These are phyloP conservation scores for Spizellomyces punctatus DNA, from an alignment of 192 early-diverging fungal species.

Conservation along the genomic window DNA sequence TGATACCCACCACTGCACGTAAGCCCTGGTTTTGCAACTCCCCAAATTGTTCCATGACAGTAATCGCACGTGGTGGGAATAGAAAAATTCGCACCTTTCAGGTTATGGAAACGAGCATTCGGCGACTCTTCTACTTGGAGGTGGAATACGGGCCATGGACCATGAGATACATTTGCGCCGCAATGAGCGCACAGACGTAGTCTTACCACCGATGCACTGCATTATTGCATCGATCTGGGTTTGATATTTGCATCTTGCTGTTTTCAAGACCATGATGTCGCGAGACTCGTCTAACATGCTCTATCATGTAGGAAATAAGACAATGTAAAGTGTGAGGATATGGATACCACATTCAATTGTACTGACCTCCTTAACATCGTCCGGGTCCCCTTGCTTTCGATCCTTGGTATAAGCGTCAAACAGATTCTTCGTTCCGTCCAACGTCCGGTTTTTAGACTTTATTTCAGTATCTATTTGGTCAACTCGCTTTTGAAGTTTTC, in stretches of 20 bases:
- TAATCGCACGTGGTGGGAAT: conserved; percentile 78
- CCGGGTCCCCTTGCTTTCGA: conserved; percentile 56
- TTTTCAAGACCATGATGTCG: conserved; percentile 54
- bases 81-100: conserved; percentile 69
- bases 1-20: conserved; percentile 56
- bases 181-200: too few relatives aligned
- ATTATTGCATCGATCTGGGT: conserved; percentile 68
- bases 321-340: neutral
- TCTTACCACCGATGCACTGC: conserved; percentile 63
- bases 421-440: conserved; percentile 55
- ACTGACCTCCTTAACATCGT: conserved; percentile 61
- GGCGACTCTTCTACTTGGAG: conserved; percentile 49
- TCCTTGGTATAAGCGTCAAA: conserved; percentile 53
- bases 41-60: conserved; percentile 78
- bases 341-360: neutral
- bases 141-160: too few relatives aligned
- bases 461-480: conserved; percentile 54
- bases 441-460: conserved; percentile 45
- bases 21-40: conserved; percentile 71
- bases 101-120: conserved; percentile 59
- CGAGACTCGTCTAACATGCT: neutral
- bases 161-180: too few relatives aligned
- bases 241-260: conserved; percentile 47
- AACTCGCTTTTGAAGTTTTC: conserved; percentile 55
- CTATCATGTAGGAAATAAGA: too few relatives aligned